Percentiles rank a stretch among this genome's conserved stretches.
Evolutionary conservation across 495 filamentous ascomycete species (phyloP).

Genomic region (Xylaria curta): DNA sequence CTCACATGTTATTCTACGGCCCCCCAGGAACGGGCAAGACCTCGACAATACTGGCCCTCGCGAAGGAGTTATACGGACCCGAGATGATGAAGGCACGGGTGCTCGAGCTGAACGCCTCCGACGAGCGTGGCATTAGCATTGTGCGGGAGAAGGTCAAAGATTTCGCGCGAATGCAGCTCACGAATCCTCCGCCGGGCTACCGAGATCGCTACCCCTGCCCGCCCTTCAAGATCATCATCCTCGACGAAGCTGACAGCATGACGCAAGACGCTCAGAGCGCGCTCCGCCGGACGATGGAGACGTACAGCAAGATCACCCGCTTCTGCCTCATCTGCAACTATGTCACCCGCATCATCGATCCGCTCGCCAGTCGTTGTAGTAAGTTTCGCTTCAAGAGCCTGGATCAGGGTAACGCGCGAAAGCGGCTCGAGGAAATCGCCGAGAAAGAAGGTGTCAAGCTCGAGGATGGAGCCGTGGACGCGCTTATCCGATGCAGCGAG

Average conservation of each 20-base stretch:
- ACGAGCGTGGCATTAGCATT: conserved; percentile 96
- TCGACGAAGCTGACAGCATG: conserved; percentile 98
- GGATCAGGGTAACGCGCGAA: conserved; percentile 79
- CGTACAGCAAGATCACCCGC: conserved; percentile 91
- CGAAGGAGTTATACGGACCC: conserved; percentile 96
- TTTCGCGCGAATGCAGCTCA: conserved; percentile 93
- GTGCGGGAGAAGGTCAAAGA: conserved; percentile 99
- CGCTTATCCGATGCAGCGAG: conserved; percentile 84
- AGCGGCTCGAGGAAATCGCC: conserved; percentile 81
- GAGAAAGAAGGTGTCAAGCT: conserved; percentile 72
- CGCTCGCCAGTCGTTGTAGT: conserved; percentile 86
- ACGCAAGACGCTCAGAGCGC: conserved; percentile 97
- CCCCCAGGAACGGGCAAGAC: conserved; percentile 98
- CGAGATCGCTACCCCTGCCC: conserved; percentile 85
- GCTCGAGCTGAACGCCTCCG: conserved; percentile 97
- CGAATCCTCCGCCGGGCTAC: conserved; percentile 73
- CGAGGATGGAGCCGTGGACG: conserved; percentile 79
- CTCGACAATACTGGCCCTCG: conserved; percentile 93
- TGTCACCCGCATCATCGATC: conserved; percentile 96
- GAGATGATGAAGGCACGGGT: conserved; percentile 93
- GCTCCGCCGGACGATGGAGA: conserved; percentile 94
- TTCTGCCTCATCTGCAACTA: conserved; percentile 99
- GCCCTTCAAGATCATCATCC: conserved; percentile 97
- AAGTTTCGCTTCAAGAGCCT: conserved; percentile 99
- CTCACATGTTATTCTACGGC: conserved; percentile 99